A percentile compares a stretch with the other conserved stretches of the same genome.
Conservation (phyloP, 768 basidiomycete species). For the Cubamyces lactineus region DNA sequence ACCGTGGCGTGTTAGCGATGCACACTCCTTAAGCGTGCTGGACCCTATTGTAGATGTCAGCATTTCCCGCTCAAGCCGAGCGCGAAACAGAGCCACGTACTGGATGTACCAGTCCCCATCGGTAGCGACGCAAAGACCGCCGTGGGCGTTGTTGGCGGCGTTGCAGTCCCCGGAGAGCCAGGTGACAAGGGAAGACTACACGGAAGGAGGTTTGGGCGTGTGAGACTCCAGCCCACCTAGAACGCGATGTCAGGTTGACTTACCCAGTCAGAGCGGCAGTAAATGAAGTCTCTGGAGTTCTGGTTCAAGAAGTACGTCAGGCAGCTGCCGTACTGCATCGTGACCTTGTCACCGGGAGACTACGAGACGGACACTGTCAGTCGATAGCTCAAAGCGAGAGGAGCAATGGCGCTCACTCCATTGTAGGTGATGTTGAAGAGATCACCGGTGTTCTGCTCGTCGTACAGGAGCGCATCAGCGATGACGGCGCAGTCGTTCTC, state of each 20-base stretch:
- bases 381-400: background rate
- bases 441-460: slow-evolving; percentile 48
- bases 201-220: background rate
- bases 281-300: slow-evolving; percentile 40
- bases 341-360: slow-evolving; percentile 41
- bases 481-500: slow-evolving; percentile 53
- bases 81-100: slow-evolving; percentile 26
- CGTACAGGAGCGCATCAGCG: slow-evolving; percentile 50
- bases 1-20: background rate
- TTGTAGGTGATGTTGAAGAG: slow-evolving; percentile 15
- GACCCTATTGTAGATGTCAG: background rate
- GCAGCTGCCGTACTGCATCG: slow-evolving; percentile 47
- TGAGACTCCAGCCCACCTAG: background rate
- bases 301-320: slow-evolving; percentile 54
- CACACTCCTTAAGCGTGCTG: background rate
- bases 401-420: slow-evolving; percentile 2
- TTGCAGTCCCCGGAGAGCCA: slow-evolving; percentile 50
- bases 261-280: slow-evolving; percentile 53
- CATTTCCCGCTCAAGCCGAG: background rate
- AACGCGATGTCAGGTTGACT: slow-evolving; percentile 7
- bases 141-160: slow-evolving; percentile 52
- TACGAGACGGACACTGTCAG: background rate
- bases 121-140: slow-evolving; percentile 50
- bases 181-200: slow-evolving; percentile 43
- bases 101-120: slow-evolving; percentile 54